These are phyloP conservation scores for Cercophora samala DNA, from an alignment of 495 filamentous ascomycete genomes.

Conservation along the genomic window DNA sequence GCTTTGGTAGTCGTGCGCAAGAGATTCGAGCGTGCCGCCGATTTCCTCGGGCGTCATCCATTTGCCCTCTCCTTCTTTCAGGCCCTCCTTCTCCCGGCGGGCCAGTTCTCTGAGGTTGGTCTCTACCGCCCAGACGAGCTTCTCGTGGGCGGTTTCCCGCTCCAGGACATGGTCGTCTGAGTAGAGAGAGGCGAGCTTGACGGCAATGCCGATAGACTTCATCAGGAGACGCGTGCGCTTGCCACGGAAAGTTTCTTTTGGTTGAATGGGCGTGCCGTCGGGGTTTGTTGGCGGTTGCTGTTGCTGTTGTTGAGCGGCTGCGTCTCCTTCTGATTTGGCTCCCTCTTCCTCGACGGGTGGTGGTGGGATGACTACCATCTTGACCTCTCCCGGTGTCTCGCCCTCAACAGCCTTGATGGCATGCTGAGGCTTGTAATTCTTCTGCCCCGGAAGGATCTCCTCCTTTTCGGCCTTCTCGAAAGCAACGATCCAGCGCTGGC, in stretches of 20 bases:
- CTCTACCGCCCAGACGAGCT: slow-evolving; percentile 78
- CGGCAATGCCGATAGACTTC: slow-evolving; percentile 67
- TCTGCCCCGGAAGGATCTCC: slow-evolving; percentile 37
- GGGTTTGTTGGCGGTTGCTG: not conserved
- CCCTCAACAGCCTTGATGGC: not conserved
- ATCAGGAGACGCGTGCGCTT: slow-evolving; percentile 67
- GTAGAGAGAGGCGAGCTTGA: slow-evolving; percentile 82
- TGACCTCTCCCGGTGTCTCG: not conserved
- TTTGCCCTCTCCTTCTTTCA: slow-evolving; percentile 60
- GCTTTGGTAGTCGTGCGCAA: slow-evolving; percentile 68
- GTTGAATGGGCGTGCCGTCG: slow-evolving; percentile 15
- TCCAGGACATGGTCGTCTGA: slow-evolving; percentile 56
- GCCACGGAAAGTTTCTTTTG: slow-evolving; percentile 49
- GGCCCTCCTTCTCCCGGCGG: slow-evolving; percentile 59
- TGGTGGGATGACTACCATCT: not conserved
- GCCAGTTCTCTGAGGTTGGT: slow-evolving; percentile 69
- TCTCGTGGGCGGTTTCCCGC: slow-evolving; percentile 64
- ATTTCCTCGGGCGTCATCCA: slow-evolving; percentile 73
- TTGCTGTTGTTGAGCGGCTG: slow-evolving; percentile 18
- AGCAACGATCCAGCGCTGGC: slow-evolving; percentile 60
- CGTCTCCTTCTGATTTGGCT: slow-evolving; percentile 15
- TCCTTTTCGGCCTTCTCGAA: slow-evolving; percentile 54
- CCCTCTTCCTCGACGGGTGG: not conserved
- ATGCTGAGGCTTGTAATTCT: slow-evolving; percentile 1
- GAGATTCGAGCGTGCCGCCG: slow-evolving; percentile 68